A percentile compares a stretch with the other conserved stretches of the same genome.
phyloP scores from a whole-genome alignment of 1,284 basidiomycete species.

The Heterobasidion annosum region DNA sequence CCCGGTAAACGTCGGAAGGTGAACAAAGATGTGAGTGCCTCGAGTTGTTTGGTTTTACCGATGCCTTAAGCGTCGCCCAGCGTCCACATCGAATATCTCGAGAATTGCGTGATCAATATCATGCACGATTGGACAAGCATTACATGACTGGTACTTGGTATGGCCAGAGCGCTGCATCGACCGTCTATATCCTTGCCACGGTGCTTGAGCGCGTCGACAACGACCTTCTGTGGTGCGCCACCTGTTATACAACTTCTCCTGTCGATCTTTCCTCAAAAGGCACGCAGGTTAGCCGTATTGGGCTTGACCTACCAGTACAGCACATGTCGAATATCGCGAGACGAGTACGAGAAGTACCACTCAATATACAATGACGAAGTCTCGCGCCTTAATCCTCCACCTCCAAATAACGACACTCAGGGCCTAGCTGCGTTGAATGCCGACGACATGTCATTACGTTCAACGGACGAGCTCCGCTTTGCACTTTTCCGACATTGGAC shows the following conservation, averaged over 20 bases:
- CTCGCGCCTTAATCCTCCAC: constrained; percentile 71
- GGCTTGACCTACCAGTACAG: constrained; percentile 92
- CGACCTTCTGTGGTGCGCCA: constrained; percentile 79
- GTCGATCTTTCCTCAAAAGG: too few species aligned
- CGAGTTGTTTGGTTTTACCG: constrained; percentile 11
- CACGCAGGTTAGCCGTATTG: constrained; percentile 79
- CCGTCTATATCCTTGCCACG: constrained; percentile 87
- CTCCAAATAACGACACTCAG: constrained; percentile 27
- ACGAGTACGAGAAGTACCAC: constrained; percentile 79
- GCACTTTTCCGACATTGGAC: constrained; percentile 97
- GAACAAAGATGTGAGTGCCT: constrained; percentile 33
- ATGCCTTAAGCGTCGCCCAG: constrained; percentile 12
- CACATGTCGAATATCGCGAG: constrained; percentile 80
- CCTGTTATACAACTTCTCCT: background rate
- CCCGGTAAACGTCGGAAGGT: constrained; percentile 39
- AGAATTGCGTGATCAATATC: constrained; percentile 60
- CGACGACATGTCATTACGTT: constrained; percentile 76
- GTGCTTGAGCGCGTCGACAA: constrained; percentile 87
- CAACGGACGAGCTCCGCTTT: constrained; percentile 85
- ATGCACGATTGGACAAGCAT: constrained; percentile 67
- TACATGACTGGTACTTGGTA: constrained; percentile 82
- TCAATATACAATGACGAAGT: constrained; percentile 83
- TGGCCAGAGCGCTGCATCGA: constrained; percentile 85
- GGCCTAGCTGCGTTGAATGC: constrained; percentile 49
- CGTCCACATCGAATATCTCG: constrained; percentile 46